phyloP scores from a whole-genome alignment of 225 moss, liverwort and hornwort species.

The Climacium dendroides region DNA sequence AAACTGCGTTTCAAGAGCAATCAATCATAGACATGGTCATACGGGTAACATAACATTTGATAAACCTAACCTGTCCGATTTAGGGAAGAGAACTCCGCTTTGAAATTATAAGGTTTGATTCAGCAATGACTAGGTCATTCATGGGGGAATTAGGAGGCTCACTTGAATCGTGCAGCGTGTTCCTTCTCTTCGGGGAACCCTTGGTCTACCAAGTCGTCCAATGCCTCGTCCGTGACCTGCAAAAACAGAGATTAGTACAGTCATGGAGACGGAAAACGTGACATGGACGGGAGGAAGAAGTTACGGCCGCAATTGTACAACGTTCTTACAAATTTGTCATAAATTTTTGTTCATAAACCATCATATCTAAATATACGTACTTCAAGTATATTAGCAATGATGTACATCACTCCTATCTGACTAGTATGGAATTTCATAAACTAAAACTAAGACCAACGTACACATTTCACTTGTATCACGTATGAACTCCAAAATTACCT shows the following conservation, averaged over 20 bases:
- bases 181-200: slow-evolving; percentile 1
- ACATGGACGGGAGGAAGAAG: background rate
- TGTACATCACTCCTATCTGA: background rate
- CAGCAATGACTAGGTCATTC: background rate
- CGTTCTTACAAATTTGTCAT: background rate
- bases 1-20: background rate
- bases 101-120: background rate
- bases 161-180: slow-evolving; percentile 6
- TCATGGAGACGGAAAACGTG: background rate
- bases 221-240: slow-evolving; percentile 16
- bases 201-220: slow-evolving; percentile 10
- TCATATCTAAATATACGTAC: background rate
- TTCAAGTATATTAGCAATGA: background rate
- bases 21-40: background rate
- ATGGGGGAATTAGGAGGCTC: background rate
- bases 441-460: background rate
- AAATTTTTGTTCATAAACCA: background rate
- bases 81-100: background rate
- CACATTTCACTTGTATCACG: background rate
- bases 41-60: background rate
- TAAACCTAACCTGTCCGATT: background rate
- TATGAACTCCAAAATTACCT: background rate
- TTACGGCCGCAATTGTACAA: background rate
- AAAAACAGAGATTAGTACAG: background rate
- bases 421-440: background rate